These are phyloP conservation scores for Botrytis elliptica DNA, from an alignment of 2,329 filamentous ascomycete genomes.

Conservation along the genomic window DNA sequence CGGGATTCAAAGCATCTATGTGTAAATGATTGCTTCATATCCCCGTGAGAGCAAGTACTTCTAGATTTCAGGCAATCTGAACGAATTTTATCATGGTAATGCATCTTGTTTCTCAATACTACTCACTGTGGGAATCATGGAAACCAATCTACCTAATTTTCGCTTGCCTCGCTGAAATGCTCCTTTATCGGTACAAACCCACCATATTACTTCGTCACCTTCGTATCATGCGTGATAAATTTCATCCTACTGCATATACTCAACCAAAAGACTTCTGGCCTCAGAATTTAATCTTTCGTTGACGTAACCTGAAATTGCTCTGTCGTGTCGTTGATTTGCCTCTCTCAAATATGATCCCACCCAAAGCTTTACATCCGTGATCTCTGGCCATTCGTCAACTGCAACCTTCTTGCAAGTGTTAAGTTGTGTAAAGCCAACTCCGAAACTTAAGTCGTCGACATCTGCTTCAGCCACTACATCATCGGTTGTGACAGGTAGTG, in stretches of 20 bases:
- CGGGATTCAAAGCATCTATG: not conserved
- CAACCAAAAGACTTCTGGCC: slow-evolving; percentile 47
- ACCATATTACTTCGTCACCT: slow-evolving; percentile 16
- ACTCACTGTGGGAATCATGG: slow-evolving; percentile 21
- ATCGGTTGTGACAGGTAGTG: slow-evolving; percentile 63
- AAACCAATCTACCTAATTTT: slow-evolving; percentile 20
- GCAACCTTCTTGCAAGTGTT: slow-evolving; percentile 80
- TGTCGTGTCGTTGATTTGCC: slow-evolving; percentile 71
- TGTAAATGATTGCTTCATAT: not conserved
- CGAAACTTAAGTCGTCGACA: slow-evolving; percentile 92
- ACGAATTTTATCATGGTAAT: not conserved
- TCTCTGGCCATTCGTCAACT: slow-evolving; percentile 81
- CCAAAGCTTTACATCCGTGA: slow-evolving; percentile 77
- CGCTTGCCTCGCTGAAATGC: slow-evolving; percentile 20
- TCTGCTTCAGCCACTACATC: slow-evolving; percentile 84
- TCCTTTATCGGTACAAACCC: slow-evolving; percentile 19
- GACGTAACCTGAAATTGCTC: slow-evolving; percentile 69
- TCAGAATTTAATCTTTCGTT: slow-evolving; percentile 67
- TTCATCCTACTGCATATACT: slow-evolving; percentile 45
- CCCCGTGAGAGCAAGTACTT: not conserved
- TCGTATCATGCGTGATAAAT: slow-evolving; percentile 8
- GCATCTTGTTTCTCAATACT: slow-evolving; percentile 15
- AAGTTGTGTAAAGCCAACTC: slow-evolving; percentile 88
- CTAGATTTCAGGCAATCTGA: not conserved
- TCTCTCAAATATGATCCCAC: slow-evolving; percentile 64